phyloP scores from a whole-genome alignment of 2,329 filamentous ascomycete species.

The Xylaria sp. region DNA sequence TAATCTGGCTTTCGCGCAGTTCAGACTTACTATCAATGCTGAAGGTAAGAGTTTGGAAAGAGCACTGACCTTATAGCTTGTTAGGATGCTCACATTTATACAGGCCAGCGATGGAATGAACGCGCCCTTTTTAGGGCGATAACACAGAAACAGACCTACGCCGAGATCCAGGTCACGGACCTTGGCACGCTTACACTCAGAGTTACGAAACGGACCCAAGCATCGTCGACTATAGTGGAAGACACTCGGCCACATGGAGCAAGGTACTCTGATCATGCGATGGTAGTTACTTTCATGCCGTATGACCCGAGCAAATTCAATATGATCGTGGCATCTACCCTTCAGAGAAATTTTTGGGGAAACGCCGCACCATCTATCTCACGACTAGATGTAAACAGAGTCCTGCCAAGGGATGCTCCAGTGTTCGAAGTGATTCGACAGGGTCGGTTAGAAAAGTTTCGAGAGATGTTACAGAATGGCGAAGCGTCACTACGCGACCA shows the following conservation, averaged over 20 bases:
- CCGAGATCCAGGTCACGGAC: background rate
- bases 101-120: background rate
- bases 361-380: background rate
- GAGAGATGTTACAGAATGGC: conserved; percentile 1
- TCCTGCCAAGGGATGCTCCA: background rate
- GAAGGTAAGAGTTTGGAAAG: background rate
- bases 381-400: conserved; percentile 2
- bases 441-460: background rate
- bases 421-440: background rate
- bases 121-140: too few species aligned
- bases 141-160: background rate
- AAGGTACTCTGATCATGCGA: background rate
- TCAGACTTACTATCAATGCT: background rate
- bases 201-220: background rate
- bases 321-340: conserved; percentile 7
- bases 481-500: conserved; percentile 13
- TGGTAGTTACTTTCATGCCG: background rate
- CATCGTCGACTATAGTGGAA: background rate
- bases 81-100: background rate
- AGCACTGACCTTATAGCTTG: too few species aligned
- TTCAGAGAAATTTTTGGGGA: background rate
- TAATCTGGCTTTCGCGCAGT: conserved; percentile 8
- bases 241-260: background rate
- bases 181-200: background rate
- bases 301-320: background rate